Evolutionary conservation across 2,329 filamentous ascomycete genomes (phyloP), one percentile per base, ranked within the genome.

Genomic region (Trichophyton verrucosum): DNA sequence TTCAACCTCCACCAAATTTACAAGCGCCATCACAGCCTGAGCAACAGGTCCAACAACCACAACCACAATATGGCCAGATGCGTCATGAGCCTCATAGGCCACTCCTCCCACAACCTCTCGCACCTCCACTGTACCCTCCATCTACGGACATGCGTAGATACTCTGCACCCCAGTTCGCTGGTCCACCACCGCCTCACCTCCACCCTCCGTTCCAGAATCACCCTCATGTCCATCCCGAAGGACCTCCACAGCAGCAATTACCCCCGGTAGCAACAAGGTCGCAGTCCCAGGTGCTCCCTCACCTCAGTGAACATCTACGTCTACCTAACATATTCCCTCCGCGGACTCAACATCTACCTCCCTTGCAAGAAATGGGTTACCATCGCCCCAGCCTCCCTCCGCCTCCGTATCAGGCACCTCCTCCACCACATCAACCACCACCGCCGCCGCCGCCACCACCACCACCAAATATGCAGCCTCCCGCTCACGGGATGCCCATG

Each of bases 281-380:
- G 20, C 63, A 56, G n/a, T 58, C 59, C 38, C 46, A 59, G 24
- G 58, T n/a, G 40, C 68, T 70, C n/a, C 68, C 68, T 30, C 66
- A 68, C 44, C 66, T 71, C 38, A 67, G 66, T 55, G 69, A 71
- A 30, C 69, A 70, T 58, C 64, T 72, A 51, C 68, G 69, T 57
- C 65, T 75, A 27, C 74, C 74, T 9, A 72, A 75, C 60, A 71
- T 72, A 13, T 75, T 75, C 61, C 66, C 69, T 6, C 64, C 24
- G 20, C 17, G 66, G 1, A 62, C 69, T 17, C 73, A 71, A n/a
- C 73, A 74, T 59, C 71, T 76, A 8, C 74, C 74, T 13, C 72
- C 73, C 17, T 73, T 72, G 5, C 71, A 70, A n/a, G 71, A 72
- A 11, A 72, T 73, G 4, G 70, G 71, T 59, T 75, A 75, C 60